A percentile compares a stretch with the other conserved stretches of the same genome.
Evolutionary conservation across 805 yeast species (phyloP).

Genomic region (Torulaspora quercuum): DNA sequence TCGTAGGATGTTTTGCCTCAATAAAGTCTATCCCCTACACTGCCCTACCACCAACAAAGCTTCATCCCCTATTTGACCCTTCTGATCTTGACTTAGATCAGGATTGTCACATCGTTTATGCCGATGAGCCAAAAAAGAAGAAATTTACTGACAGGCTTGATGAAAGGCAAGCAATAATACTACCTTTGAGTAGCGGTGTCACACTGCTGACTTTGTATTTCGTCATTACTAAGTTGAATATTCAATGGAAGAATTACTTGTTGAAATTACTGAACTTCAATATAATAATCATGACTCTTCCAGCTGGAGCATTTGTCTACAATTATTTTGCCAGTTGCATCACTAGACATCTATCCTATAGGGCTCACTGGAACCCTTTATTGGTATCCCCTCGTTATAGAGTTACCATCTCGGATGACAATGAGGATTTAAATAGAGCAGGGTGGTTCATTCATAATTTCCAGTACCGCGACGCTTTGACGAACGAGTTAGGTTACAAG

Average conservation of each 20-base stretch:
- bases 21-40: conserved; percentile 32
- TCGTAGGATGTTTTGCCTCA: conserved; percentile 38
- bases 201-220: conserved; percentile 17
- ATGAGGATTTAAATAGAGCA: conserved; percentile 36
- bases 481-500: conserved; percentile 18
- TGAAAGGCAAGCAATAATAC: conserved; percentile 37
- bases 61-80: conserved; percentile 43
- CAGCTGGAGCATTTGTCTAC: conserved; percentile 36
- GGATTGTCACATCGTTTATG: conserved; percentile 19
- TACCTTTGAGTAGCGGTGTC: conserved; percentile 47
- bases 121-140: conserved; percentile 19
- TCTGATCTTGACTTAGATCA: conserved; percentile 37
- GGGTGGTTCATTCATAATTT: conserved; percentile 39
- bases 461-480: conserved; percentile 22
- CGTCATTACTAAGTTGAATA: conserved; percentile 20
- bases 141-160: conserved; percentile 12
- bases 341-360: conserved; percentile 33
- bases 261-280: conserved; percentile 37
- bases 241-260: conserved; percentile 33
- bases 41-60: conserved; percentile 35
- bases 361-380: conserved; percentile 29
- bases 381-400: conserved; percentile 39
- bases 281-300: conserved; percentile 36
- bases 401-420: conserved; percentile 41
- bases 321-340: conserved; percentile 29